Evolutionary conservation across 148 eudicot species (phyloP).

Genomic region (Chenopodium quinoa): DNA sequence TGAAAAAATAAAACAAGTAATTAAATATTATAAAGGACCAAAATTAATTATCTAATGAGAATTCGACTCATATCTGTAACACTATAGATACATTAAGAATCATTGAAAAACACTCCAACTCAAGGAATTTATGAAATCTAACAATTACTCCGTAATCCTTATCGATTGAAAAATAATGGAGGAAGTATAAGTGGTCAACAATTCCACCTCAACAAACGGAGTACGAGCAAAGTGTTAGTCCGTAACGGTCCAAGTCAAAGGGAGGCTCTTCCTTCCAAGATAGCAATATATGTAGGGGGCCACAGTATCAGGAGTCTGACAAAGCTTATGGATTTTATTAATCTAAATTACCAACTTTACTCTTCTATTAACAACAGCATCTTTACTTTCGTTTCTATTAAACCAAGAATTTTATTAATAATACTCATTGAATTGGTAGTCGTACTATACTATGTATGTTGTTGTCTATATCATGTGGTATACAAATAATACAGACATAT

Average conservation of each 20-base stretch:
- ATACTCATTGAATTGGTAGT: constrained; percentile 5
- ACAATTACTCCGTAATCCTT: too few species aligned
- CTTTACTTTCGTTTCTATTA: constrained; percentile 4
- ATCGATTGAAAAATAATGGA: too few species aligned
- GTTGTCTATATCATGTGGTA: constrained; percentile 4
- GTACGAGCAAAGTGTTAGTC: not conserved
- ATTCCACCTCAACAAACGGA: not conserved
- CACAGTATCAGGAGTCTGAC: constrained; percentile 23
- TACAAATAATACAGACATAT: not conserved
- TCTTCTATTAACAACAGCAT: constrained; percentile 9
- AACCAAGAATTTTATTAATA: not conserved
- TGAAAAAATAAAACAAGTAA: too few species aligned
- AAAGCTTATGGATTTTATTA: constrained; percentile 24
- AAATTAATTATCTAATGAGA: too few species aligned
- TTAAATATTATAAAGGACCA: too few species aligned
- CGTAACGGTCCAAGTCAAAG: constrained; percentile 27
- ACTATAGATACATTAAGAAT: too few species aligned
- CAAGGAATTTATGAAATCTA: too few species aligned
- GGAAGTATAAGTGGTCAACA: too few species aligned
- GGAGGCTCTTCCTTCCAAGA: constrained; percentile 27
- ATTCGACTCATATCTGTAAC: too few species aligned
- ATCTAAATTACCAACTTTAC: constrained; percentile 7
- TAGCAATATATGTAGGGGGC: constrained; percentile 17
- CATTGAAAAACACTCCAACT: too few species aligned
- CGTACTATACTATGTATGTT: constrained; percentile 7